Base-by-base conservation (phyloP, 1,284 basidiomycete genomes). In the Pyrrhoderma noxium region DNA sequence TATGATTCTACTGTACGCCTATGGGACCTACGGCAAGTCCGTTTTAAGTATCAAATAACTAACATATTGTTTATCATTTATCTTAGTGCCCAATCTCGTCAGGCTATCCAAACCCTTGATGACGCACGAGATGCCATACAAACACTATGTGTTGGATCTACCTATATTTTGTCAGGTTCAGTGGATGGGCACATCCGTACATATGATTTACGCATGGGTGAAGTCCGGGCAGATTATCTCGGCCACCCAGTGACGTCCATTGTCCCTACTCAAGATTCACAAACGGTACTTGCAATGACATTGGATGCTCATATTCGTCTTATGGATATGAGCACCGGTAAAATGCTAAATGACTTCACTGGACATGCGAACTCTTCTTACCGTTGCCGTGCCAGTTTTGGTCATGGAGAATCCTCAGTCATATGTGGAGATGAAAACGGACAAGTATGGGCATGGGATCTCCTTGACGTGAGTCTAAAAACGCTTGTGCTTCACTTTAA, bases 141-240 rank as follows among this genome's bases (percentile, higher is more conserved):
- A 58, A 79, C 85, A 8, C 66, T 99, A 54, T 67, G 84, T 70
- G 67, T 89, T 58, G 72, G 76, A 22, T 62, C 75, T 36, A 77
- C 79, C 14, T 79, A 75, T 52, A 79, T 98, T 57, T 74, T 86
- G 40, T 77, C 91, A 0, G 91, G 90, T 1, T 93, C 89, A 0
- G 85, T 95, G 1, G 96, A 99, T 59, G 95, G 96, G 1, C 76
- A 86, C 60, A 81, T 97, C 31, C 80, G 96, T 19, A 89, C 87
- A 1, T 98, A 98, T 67, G 96, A 99, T 66, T 70, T 99, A 27
- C 83, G 95, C 43, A 91, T 86, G 71, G 96, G 96, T 19, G 81
- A 93, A 65, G 68, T 97, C 23, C 79, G 85, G 3, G 76, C 85
- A 44, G 96, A 99, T 66, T 93, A 84, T 60, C 79, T 99, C 54